A percentile compares a stretch with the other conserved stretches of the same genome.
Conservation (phyloP, 192 early-diverging fungal genomes). For the Radiomyces spectabilis region DNA sequence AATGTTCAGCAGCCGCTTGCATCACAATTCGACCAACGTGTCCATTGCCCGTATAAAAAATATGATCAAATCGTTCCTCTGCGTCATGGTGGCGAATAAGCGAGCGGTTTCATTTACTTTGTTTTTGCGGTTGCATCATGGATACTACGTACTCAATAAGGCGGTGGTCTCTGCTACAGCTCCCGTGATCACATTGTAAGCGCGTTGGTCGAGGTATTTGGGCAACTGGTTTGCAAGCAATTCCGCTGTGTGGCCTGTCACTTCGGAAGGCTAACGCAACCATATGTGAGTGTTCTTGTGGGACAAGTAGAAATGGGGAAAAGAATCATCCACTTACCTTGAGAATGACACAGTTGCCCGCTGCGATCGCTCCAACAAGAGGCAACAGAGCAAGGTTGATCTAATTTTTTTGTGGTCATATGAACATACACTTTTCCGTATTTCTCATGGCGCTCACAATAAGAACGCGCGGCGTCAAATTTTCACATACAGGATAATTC, state of each 20-base stretch:
- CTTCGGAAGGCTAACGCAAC: conserved; percentile 65
- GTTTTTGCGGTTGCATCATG: conserved; percentile 16
- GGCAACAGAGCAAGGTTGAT: conserved; percentile 65
- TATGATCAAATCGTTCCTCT: conserved; percentile 68
- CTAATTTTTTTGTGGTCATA: background rate
- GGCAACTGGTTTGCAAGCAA: conserved; percentile 58
- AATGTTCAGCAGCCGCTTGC: conserved; percentile 65
- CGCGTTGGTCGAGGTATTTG: conserved; percentile 64
- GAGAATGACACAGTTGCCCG: conserved; percentile 77
- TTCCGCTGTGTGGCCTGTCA: conserved; percentile 54
- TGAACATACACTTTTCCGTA: background rate
- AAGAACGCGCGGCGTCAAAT: too few relatives aligned
- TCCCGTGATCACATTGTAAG: conserved; percentile 69
- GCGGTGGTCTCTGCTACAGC: conserved; percentile 64
- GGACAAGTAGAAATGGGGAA: background rate
- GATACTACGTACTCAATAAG: conserved; percentile 36
- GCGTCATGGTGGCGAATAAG: background rate
- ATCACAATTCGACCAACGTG: conserved; percentile 72
- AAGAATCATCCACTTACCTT: conserved; percentile 31
- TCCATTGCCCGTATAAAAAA: conserved; percentile 83
- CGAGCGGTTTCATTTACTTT: background rate
- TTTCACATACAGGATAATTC: conserved; percentile 43
- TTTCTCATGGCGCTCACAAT: too few relatives aligned
- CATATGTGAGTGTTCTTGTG: background rate
- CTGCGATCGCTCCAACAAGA: conserved; percentile 78